Conservation (phyloP, 2,329 filamentous ascomycete species). For the Xylaria hypoxylon region DNA sequence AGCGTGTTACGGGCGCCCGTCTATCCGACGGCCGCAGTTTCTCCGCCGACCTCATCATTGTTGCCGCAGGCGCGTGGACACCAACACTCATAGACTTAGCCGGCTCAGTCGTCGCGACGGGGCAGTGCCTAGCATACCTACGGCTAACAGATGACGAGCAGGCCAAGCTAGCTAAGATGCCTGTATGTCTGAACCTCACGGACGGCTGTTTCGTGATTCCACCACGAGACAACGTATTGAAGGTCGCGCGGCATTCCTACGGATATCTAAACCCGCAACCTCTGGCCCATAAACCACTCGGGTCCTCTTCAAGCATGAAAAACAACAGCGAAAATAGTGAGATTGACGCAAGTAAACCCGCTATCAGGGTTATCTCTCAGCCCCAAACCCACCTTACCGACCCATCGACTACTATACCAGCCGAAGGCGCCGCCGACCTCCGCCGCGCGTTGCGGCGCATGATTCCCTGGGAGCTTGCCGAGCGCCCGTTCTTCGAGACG, state of each 20-base stretch:
- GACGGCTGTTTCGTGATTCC: slow-evolving; percentile 81
- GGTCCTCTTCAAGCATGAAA: background rate
- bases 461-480: slow-evolving; percentile 67
- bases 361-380: slow-evolving; percentile 49
- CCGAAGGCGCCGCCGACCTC: slow-evolving; percentile 71
- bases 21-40: slow-evolving; percentile 62
- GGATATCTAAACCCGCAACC: slow-evolving; percentile 70
- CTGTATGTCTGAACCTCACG: slow-evolving; percentile 78
- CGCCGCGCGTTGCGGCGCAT: slow-evolving; percentile 70
- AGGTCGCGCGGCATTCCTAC: slow-evolving; percentile 76
- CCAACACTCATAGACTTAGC: slow-evolving; percentile 80
- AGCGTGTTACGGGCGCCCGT: slow-evolving; percentile 67
- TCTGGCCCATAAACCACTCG: slow-evolving; percentile 48
- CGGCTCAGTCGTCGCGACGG: slow-evolving; percentile 81
- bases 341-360: slow-evolving; percentile 6
- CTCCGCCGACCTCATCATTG: slow-evolving; percentile 77
- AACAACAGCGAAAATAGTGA: background rate
- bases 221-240: slow-evolving; percentile 70
- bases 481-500: slow-evolving; percentile 70
- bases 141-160: slow-evolving; percentile 79
- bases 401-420: slow-evolving; percentile 62
- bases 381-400: slow-evolving; percentile 64
- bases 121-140: slow-evolving; percentile 84
- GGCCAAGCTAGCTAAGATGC: slow-evolving; percentile 70
- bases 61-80: slow-evolving; percentile 91